These are phyloP conservation scores for Suillus fuscotomentosus DNA, from an alignment of 768 basidiomycete species.

Conservation along the genomic window DNA sequence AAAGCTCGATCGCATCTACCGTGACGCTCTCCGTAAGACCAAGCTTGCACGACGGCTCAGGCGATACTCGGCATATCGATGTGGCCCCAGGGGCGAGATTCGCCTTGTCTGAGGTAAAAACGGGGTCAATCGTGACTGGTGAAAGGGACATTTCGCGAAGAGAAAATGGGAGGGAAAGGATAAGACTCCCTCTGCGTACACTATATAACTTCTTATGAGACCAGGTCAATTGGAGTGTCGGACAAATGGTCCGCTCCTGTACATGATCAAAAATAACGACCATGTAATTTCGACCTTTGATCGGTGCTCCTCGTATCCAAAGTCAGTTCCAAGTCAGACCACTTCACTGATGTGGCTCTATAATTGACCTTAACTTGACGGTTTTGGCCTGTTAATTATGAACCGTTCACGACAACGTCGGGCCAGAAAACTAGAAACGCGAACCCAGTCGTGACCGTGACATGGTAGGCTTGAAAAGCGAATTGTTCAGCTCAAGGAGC, in stretches of 20 bases:
- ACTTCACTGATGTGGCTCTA: background rate
- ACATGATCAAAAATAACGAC: slow-evolving; percentile 1
- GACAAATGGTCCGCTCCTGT: slow-evolving; percentile 1
- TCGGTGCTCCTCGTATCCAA: background rate
- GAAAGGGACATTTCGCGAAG: background rate
- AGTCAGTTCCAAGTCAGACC: background rate
- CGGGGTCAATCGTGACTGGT: background rate
- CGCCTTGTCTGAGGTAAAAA: slow-evolving; percentile 1
- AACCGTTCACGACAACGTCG: background rate
- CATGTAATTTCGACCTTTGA: background rate
- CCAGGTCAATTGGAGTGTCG: background rate
- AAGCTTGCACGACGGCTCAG: slow-evolving; percentile 5
- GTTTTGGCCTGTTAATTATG: background rate
- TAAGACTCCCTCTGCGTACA: background rate
- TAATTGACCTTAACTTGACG: background rate
- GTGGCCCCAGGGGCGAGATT: slow-evolving; percentile 7
- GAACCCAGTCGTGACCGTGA: background rate
- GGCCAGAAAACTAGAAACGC: background rate
- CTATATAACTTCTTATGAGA: background rate
- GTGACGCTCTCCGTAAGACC: background rate
- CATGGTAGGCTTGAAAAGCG: background rate
- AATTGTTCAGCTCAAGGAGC: background rate
- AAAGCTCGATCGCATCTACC: slow-evolving; percentile 3
- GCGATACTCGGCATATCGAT: slow-evolving; percentile 3
- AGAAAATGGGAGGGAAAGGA: background rate